Evolutionary conservation across 1,284 basidiomycete genomes (phyloP).

Genomic region (Schizopora paradoxa): DNA sequence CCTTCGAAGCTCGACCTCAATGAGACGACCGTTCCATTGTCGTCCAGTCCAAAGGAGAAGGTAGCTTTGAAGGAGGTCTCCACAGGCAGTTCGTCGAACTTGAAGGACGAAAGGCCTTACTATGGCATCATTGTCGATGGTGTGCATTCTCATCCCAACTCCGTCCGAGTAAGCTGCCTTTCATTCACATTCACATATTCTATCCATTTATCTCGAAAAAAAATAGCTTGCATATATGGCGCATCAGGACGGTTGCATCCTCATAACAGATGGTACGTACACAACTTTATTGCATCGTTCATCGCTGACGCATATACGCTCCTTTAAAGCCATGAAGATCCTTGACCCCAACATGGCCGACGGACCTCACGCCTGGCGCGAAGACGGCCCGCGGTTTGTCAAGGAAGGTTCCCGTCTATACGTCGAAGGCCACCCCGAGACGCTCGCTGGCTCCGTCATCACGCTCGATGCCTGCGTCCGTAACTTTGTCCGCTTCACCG

Average conservation of each 20-base stretch:
- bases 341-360: slow-evolving; percentile 81
- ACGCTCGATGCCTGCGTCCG: slow-evolving; percentile 79
- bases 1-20: too few relatives aligned
- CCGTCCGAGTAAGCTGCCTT: slow-evolving; percentile 58
- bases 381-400: slow-evolving; percentile 69
- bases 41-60: too few relatives aligned
- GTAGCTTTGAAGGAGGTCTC: slow-evolving; percentile 32
- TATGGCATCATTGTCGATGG: slow-evolving; percentile 91
- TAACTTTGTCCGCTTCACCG: slow-evolving; percentile 80
- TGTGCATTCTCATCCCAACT: slow-evolving; percentile 86
- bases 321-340: slow-evolving; percentile 68
- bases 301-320: background rate
- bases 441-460: slow-evolving; percentile 83
- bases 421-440: slow-evolving; percentile 79
- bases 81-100: slow-evolving; percentile 28
- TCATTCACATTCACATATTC: slow-evolving; percentile 6
- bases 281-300: slow-evolving; percentile 10
- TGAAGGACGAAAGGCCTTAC: slow-evolving; percentile 72
- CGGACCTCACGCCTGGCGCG: slow-evolving; percentile 84
- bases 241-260: slow-evolving; percentile 77
- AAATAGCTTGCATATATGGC: slow-evolving; percentile 78
- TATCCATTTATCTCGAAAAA: slow-evolving; percentile 6
- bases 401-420: slow-evolving; percentile 81
- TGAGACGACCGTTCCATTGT: too few relatives aligned
- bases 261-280: slow-evolving; percentile 77